phyloP scores from a whole-genome alignment of 371 early-diverging fungal genomes.

The Funneliformis caledonium region DNA sequence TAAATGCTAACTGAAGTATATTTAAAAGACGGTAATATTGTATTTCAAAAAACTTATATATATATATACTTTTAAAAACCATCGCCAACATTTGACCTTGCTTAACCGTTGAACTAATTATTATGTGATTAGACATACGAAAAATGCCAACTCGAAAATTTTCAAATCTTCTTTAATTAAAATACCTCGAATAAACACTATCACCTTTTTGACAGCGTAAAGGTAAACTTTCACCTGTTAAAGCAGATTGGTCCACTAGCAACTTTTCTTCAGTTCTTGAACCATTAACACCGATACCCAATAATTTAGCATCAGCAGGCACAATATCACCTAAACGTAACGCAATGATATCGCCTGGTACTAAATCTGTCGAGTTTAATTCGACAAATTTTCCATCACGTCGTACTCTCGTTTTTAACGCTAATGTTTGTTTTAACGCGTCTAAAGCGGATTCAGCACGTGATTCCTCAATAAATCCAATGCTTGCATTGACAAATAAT shows the following conservation, averaged over 20 bases:
- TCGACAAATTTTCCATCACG: slow-evolving; percentile 82
- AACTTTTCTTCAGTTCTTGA: slow-evolving; percentile 76
- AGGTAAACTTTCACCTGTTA: slow-evolving; percentile 94
- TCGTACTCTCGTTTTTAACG: slow-evolving; percentile 80
- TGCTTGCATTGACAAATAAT: slow-evolving; percentile 85
- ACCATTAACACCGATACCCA: slow-evolving; percentile 86
- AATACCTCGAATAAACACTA: slow-evolving; percentile 68
- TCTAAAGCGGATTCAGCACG: slow-evolving; percentile 90
- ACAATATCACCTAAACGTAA: slow-evolving; percentile 93
- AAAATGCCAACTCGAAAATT: background rate
- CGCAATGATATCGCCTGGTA: slow-evolving; percentile 90
- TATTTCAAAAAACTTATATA: background rate
- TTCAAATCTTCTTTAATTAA: background rate
- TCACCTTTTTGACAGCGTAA: slow-evolving; percentile 81
- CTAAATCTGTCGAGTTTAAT: slow-evolving; percentile 77
- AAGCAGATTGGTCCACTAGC: slow-evolving; percentile 92
- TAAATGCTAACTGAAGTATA: background rate
- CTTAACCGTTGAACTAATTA: slow-evolving; percentile 74
- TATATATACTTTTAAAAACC: slow-evolving; percentile 66
- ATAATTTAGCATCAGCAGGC: slow-evolving; percentile 89
- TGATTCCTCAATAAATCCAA: slow-evolving; percentile 90
- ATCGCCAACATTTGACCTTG: slow-evolving; percentile 86
- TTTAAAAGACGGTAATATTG: too few relatives aligned
- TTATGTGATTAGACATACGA: background rate
- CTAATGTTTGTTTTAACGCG: slow-evolving; percentile 75